Evolutionary conservation across 768 basidiomycete genomes (phyloP).

Genomic region (Boletus vinaceobasis): DNA sequence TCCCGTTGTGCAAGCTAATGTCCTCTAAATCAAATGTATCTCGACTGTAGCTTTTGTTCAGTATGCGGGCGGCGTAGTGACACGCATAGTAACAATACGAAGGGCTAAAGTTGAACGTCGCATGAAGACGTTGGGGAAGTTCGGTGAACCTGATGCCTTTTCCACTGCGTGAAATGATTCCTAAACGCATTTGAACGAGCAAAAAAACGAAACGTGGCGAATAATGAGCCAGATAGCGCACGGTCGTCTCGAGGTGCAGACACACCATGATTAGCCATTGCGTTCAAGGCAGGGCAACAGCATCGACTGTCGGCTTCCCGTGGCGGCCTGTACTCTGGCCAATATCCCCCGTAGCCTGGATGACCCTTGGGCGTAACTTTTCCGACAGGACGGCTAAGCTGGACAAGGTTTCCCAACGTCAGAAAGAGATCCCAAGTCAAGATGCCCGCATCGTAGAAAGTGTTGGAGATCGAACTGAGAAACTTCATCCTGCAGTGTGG

Average conservation of each 20-base stretch:
- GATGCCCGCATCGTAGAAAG: neutral
- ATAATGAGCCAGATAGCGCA: neutral
- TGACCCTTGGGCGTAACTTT: conserved; percentile 50
- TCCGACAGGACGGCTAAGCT: conserved; percentile 39
- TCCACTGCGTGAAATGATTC: conserved; percentile 57
- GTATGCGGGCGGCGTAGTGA: conserved; percentile 51
- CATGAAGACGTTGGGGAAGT: conserved; percentile 37
- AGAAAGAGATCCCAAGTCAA: conserved; percentile 12
- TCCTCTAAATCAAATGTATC: conserved; percentile 61
- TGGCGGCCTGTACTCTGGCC: conserved; percentile 65
- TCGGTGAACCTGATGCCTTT: conserved; percentile 58
- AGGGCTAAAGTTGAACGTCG: conserved; percentile 66
- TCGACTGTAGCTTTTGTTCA: conserved; percentile 52
- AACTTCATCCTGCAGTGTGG: conserved; percentile 3
- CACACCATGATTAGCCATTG: conserved; percentile 79
- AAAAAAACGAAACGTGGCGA: neutral
- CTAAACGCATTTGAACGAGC: conserved; percentile 8
- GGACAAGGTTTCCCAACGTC: conserved; percentile 12
- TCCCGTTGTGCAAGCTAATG: conserved; percentile 12
- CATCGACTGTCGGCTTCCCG: conserved; percentile 62
- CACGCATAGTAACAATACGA: conserved; percentile 66
- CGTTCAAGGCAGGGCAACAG: conserved; percentile 71
- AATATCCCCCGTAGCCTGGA: conserved; percentile 55
- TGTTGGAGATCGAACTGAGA: conserved; percentile 7
- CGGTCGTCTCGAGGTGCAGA: conserved; percentile 41